Percentiles rank a stretch among this genome's conserved stretches.
These are phyloP conservation scores for Apiospora pterosperma DNA, from an alignment of 2,329 filamentous ascomycete genomes.

Conservation along the genomic window DNA sequence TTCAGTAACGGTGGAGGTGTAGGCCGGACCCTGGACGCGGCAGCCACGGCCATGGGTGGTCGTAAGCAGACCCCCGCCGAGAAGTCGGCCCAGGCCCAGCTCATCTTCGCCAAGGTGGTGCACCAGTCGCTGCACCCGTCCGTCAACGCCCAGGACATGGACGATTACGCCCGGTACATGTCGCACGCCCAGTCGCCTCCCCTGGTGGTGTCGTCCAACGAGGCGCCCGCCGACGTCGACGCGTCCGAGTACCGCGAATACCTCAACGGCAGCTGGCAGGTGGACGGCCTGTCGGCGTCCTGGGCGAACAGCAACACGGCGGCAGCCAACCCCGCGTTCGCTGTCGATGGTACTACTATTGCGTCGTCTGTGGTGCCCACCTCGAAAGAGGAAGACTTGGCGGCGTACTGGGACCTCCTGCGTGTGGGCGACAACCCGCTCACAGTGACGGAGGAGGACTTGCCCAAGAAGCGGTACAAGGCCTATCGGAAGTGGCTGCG, in stretches of 20 bases:
- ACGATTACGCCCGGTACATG: conserved; percentile 87
- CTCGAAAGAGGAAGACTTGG: neutral
- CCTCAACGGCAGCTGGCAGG: conserved; percentile 64
- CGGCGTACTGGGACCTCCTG: conserved; percentile 68
- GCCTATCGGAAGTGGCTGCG: conserved; percentile 92
- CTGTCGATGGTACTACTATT: conserved; percentile 14
- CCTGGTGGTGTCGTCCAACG: conserved; percentile 70
- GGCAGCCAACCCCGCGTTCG: conserved; percentile 3
- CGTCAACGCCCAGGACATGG: conserved; percentile 71
- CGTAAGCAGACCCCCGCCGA: conserved; percentile 61
- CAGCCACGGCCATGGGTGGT: conserved; percentile 26
- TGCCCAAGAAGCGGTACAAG: conserved; percentile 91
- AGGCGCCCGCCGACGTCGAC: conserved; percentile 57
- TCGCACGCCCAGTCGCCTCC: conserved; percentile 86
- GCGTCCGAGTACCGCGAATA: conserved; percentile 75
- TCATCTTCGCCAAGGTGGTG: conserved; percentile 84
- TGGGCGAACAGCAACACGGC: conserved; percentile 19
- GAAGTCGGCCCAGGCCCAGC: conserved; percentile 79
- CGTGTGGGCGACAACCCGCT: conserved; percentile 77
- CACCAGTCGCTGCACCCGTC: conserved; percentile 81
- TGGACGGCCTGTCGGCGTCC: conserved; percentile 50
- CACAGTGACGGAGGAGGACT: conserved; percentile 83
- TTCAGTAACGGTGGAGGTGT: neutral
- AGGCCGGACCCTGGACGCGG: conserved; percentile 13
- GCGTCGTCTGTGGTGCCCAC: conserved; percentile 34